Evolutionary conservation across 768 basidiomycete genomes (phyloP).

Genomic region (Mycena sanguinolenta): DNA sequence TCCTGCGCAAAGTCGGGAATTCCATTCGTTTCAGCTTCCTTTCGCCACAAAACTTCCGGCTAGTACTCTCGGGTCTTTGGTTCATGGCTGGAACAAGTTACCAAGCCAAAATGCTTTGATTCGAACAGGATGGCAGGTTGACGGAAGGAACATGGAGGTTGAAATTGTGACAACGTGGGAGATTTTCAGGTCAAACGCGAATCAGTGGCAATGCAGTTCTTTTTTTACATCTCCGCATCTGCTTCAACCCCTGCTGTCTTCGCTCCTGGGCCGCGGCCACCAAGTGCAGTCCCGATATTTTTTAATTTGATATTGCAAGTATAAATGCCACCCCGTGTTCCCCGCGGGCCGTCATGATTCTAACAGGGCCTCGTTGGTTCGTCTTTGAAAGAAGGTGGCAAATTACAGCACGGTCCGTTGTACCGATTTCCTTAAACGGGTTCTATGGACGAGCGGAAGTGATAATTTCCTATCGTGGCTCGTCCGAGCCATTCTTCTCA

Average conservation of each 20-base stretch:
- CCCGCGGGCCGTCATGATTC: too few relatives aligned
- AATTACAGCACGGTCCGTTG: neutral
- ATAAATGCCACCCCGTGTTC: neutral
- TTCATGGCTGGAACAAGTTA: too few relatives aligned
- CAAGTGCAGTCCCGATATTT: neutral
- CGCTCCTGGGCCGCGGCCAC: neutral
- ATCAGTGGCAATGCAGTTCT: neutral
- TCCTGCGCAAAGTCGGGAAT: too few relatives aligned
- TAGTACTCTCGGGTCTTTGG: too few relatives aligned
- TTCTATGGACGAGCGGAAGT: too few relatives aligned
- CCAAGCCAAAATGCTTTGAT: too few relatives aligned
- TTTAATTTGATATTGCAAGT: neutral
- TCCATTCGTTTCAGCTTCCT: too few relatives aligned
- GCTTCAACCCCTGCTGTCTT: neutral
- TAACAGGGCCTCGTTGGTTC: neutral
- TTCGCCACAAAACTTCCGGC: too few relatives aligned
- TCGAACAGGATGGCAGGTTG: too few relatives aligned
- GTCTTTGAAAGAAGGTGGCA: neutral
- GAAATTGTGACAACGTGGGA: too few relatives aligned
- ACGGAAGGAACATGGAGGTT: too few relatives aligned
- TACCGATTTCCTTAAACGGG: neutral
- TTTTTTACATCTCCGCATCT: neutral
- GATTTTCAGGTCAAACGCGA: too few relatives aligned
- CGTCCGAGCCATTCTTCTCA: neutral
- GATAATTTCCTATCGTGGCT: neutral